Base-by-base conservation (phyloP, 495 filamentous ascomycete genomes). In the Chaetomium fimeti region DNA sequence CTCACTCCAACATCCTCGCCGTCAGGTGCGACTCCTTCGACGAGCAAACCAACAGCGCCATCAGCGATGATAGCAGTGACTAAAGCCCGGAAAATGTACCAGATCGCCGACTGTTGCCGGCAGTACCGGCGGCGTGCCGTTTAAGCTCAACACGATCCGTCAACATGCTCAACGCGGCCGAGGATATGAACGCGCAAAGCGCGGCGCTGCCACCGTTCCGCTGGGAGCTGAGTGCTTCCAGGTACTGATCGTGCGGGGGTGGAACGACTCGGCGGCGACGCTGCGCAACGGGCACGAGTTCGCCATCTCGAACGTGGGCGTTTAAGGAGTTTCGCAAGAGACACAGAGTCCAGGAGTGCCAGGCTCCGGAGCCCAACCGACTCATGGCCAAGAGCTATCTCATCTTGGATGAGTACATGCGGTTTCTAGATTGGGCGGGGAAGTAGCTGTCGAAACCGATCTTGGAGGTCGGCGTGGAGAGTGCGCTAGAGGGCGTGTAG, bases 181-280 rank as follows among this genome's bases (percentile, higher is more conserved):
- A 87, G 60, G 82, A 86, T 58, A 87, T 87, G 84, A 80, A 75
- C 18, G 69, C 63, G n/a, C 68, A 55, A 5, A 73, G 86, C 27
- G 54, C 58, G 7, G 28, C 65, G 45, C 72, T 86, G 13, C 70
- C 68, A 13, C 84, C 84, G 2, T 84, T 83, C 62, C 81, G 83
- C 13, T 87, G 84, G 84, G 87, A 87, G 68, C 77, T n/a, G n/a
- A n/a, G n/a, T n/a, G 72, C 38, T 87, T 87, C 67, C 84, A 86
- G 62, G 79, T 84, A 13, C 76, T 87, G 27, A 74, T 82, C 16
- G 80, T 85, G n/a, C 71, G 69, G 4, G 84, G 81, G 1, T 83
- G 86, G 68, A 87, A 87, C 60, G 82, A 84, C 43, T 72, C 77
- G 5, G 71, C 9, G 40, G 67, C 71, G 36, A 79, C 74, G 15